Percentiles rank a stretch among this genome's conserved stretches.
Conservation (phyloP, 108 stramenopile species). For the Stephanodiscus triporus region DNA sequence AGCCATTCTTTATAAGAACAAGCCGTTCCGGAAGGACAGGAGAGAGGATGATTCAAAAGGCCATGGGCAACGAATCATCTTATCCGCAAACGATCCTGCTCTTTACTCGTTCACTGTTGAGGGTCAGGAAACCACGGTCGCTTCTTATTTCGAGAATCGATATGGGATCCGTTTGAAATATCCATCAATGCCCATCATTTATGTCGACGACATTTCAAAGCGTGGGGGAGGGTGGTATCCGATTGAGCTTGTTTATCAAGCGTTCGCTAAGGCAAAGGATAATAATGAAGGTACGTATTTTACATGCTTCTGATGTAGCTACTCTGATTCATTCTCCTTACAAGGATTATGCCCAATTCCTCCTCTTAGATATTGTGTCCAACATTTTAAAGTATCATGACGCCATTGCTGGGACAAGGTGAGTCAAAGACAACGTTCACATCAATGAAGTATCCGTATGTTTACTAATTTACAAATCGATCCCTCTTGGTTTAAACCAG, state of each 20-base stretch:
- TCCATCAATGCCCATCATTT: conserved; percentile 40
- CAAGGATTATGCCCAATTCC: background rate
- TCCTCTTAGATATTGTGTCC: conserved; percentile 2
- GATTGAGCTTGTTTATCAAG: conserved; percentile 38
- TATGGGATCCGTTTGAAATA: conserved; percentile 11
- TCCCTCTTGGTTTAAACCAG: background rate
- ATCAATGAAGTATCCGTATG: background rate
- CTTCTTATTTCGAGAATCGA: conserved; percentile 4
- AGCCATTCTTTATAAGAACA: conserved; percentile 1
- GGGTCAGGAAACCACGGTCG: conserved; percentile 1
- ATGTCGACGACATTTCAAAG: conserved; percentile 11
- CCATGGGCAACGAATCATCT: background rate
- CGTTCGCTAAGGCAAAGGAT: conserved; percentile 40
- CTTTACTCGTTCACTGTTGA: conserved; percentile 5
- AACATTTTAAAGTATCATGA: conserved; percentile 32
- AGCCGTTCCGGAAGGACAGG: conserved; percentile 6
- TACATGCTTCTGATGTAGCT: background rate
- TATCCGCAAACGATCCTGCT: conserved; percentile 3
- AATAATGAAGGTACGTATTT: conserved; percentile 9
- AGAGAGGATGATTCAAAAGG: conserved; percentile 7
- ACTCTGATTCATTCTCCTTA: background rate
- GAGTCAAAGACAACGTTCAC: too few relatives aligned
- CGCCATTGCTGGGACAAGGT: conserved; percentile 23
- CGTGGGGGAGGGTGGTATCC: conserved; percentile 35
- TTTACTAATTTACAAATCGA: background rate